A percentile compares a stretch with the other conserved stretches of the same genome.
Evolutionary conservation across 495 filamentous ascomycete species (phyloP).

Genomic region (Aspergillus heteromorphus): DNA sequence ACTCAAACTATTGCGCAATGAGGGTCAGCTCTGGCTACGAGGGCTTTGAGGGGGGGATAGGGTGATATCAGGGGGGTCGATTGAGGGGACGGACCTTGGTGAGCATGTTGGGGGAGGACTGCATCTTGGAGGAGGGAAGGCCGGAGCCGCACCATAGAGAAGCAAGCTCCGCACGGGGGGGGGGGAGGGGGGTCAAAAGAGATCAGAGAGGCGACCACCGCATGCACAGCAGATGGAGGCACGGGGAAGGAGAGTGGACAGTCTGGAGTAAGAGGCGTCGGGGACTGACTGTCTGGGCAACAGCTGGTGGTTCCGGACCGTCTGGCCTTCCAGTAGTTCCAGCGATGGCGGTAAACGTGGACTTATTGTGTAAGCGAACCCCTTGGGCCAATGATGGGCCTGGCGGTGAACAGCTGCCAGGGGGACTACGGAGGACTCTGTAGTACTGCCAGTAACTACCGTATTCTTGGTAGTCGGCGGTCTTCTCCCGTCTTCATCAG

Average conservation of each 20-base stretch:
- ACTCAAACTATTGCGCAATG: conserved; percentile 73
- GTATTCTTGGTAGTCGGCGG: neutral
- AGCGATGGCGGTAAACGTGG: conserved; percentile 38
- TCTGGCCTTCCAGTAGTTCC: conserved; percentile 19
- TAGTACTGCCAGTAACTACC: neutral
- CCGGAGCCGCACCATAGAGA: conserved; percentile 46
- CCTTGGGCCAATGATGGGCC: conserved; percentile 32
- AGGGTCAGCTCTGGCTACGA: conserved; percentile 10
- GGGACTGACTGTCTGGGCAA: conserved; percentile 16
- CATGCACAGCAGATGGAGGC: conserved; percentile 31
- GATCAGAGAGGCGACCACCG: conserved; percentile 33
- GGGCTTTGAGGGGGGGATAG: neutral
- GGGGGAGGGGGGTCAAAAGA: conserved; percentile 26
- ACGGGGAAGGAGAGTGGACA: conserved; percentile 11
- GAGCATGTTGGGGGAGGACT: conserved; percentile 69
- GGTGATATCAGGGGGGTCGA: neutral
- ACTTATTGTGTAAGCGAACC: conserved; percentile 43
- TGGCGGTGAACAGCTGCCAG: conserved; percentile 33
- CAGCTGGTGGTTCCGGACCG: conserved; percentile 6
- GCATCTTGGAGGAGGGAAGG: conserved; percentile 53
- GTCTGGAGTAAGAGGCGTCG: conserved; percentile 23
- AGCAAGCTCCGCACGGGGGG: conserved; percentile 42
- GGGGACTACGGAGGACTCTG: too few relatives aligned
- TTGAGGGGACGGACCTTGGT: conserved; percentile 56
- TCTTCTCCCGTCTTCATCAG: neutral